Percentiles rank a stretch among this genome's conserved stretches.
Conservation (phyloP, 257 asterid species). For the Orobanche coerulescens region DNA sequence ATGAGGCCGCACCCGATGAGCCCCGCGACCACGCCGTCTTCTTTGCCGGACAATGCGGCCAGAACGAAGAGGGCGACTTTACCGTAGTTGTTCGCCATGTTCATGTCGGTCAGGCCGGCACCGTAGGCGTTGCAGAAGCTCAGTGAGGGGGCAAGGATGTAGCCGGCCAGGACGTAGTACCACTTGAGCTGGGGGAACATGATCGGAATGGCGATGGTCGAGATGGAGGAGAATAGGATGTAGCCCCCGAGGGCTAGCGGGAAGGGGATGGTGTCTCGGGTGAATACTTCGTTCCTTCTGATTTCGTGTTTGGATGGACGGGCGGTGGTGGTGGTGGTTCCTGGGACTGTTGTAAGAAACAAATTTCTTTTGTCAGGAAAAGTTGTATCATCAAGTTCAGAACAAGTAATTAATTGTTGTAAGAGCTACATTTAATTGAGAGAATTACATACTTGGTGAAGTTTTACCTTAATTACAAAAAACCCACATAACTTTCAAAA, state of each 20-base stretch:
- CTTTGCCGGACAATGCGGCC: constrained; percentile 41
- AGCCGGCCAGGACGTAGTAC: constrained; percentile 49
- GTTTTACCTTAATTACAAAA: no score
- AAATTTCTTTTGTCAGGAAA: no score
- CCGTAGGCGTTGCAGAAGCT: constrained; percentile 81
- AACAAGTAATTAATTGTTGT: no score
- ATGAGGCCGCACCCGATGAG: constrained; percentile 64
- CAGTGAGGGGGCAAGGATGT: constrained; percentile 52
- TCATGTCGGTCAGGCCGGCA: constrained; percentile 66
- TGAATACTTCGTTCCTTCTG: constrained; percentile 42
- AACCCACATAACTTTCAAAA: no score
- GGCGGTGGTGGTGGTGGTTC: constrained; percentile 22
- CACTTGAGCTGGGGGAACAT: constrained; percentile 70
- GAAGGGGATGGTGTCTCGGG: constrained; percentile 54
- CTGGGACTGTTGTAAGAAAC: constrained; percentile 31
- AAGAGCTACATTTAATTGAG: no score
- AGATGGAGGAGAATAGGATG: constrained; percentile 40
- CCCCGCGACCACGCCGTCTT: constrained; percentile 69
- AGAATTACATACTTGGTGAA: no score
- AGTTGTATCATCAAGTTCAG: no score
- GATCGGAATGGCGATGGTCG: constrained; percentile 48
- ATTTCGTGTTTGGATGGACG: constrained; percentile 30
- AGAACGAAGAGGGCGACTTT: constrained; percentile 66
- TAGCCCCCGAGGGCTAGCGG: constrained; percentile 63
- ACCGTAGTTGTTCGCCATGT: constrained; percentile 71